Base-by-base conservation (phyloP, 352 stramenopile genomes). In the Phytopythium helicoides region DNA sequence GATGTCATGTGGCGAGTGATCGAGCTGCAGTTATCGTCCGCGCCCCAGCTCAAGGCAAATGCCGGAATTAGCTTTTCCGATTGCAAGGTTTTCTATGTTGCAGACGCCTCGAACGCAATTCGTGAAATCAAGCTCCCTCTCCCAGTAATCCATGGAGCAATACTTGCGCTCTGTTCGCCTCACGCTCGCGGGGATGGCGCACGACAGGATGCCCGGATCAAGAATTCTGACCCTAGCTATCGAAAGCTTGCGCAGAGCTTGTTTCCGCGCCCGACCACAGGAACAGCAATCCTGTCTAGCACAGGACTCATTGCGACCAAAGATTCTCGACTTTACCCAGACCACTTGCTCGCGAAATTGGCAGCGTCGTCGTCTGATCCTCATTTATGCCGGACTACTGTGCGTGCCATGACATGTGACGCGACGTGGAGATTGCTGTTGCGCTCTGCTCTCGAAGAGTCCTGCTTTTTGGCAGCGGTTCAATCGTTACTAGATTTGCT, bases 61-160 rank as follows among this genome's bases (percentile, higher is more conserved):
- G 66, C 55, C 19, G 67, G 73, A 4, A 75, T 86, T 23, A 75
- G 75, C 38, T 77, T 92, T 53, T 78, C 82, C 11, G 76, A 92
- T 45, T 89, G 81, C 61, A 89, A 90, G 54, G 78, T 89, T 6
- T 86, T 91, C 62, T 87, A 93, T 56, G 78, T 88, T 39, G 76
- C 62, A 1, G 82, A 93, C 19, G 64, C 66, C 14, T 66, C 78
- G 0, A 76, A 73, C 15, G 80, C 62, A 6, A 80, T 91, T 9
- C 75, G 76, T n/a, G 82, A 93, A 50, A 87, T 93, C 38, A 88
- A 87, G 49, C 60, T 93, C 3, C 80, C 82, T 16, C 53, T 89
- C 2, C 53, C 63, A 8, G 83, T 89, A 18, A 84, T 91, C 47
- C 77, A 91, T 46, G 76, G 80, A 14, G 72, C 73, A 4, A 87